phyloP scores from a whole-genome alignment of 2,329 filamentous ascomycete species.

The Drechslerella dactyloides region DNA sequence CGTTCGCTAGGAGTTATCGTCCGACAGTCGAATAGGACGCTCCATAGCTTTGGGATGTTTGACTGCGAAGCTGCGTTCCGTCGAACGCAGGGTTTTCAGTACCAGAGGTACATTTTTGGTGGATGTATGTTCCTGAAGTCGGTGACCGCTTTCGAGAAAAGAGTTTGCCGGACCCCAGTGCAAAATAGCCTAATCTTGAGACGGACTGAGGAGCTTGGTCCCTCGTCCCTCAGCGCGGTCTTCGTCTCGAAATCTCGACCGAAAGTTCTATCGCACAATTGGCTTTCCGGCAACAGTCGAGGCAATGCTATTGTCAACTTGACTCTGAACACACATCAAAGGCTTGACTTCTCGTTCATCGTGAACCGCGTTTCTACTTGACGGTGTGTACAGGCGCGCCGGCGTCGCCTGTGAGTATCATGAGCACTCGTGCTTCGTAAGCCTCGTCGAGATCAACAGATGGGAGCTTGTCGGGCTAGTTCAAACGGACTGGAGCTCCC shows the following conservation, averaged over 20 bases:
- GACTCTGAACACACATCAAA: too few relatives aligned
- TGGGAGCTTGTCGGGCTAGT: too few relatives aligned
- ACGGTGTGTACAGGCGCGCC: too few relatives aligned
- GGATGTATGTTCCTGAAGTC: background rate
- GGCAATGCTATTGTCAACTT: too few relatives aligned
- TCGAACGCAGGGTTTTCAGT: background rate
- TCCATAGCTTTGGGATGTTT: background rate
- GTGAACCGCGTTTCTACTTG: too few relatives aligned
- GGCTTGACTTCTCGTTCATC: too few relatives aligned
- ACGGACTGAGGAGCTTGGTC: background rate
- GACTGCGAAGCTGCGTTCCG: slow-evolving; percentile 6
- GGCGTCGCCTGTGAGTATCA: too few relatives aligned
- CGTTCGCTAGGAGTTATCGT: slow-evolving; percentile 46
- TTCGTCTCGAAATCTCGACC: too few relatives aligned
- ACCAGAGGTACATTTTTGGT: background rate
- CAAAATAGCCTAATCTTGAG: slow-evolving; percentile 6
- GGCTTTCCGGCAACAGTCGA: too few relatives aligned
- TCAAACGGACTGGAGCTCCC: background rate
- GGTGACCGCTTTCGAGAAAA: background rate
- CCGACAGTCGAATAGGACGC: slow-evolving; percentile 17
- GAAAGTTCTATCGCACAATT: too few relatives aligned
- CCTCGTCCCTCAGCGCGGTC: background rate
- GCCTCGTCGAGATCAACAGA: too few relatives aligned
- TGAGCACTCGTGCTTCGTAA: too few relatives aligned
- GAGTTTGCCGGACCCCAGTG: background rate